These are phyloP conservation scores for Coemansia sp. DNA, from an alignment of 192 early-diverging fungal species.

Conservation along the genomic window DNA sequence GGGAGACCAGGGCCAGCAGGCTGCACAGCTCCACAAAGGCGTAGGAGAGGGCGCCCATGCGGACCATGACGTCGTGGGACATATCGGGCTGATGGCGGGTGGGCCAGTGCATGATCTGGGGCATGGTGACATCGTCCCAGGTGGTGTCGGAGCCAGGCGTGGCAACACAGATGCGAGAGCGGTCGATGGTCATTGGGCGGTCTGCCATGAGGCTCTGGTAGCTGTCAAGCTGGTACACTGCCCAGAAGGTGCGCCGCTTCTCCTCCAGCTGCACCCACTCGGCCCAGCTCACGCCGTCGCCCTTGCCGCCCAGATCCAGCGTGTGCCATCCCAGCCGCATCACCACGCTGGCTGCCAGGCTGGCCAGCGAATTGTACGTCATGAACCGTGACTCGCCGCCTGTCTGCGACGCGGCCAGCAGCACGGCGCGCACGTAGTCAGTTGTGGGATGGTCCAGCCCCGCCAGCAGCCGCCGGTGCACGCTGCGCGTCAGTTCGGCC, in stretches of 20 bases:
- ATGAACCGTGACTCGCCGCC: constrained; percentile 38
- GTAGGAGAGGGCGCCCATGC: constrained; percentile 41
- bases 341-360: constrained; percentile 42
- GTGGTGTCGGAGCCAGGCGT: constrained; percentile 36
- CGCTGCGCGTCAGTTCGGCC: constrained; percentile 21
- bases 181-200: constrained; percentile 42
- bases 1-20: constrained; percentile 28
- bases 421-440: constrained; percentile 47
- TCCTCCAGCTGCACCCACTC: constrained; percentile 39
- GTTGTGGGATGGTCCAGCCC: constrained; percentile 40
- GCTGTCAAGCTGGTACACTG: constrained; percentile 49
- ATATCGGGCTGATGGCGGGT: constrained; percentile 29
- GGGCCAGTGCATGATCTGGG: constrained; percentile 40
- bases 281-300: constrained; percentile 21
- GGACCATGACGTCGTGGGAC: constrained; percentile 8
- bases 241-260: constrained; percentile 51
- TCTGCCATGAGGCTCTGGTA: constrained; percentile 47
- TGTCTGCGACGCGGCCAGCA: constrained; percentile 32
- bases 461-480: constrained; percentile 31
- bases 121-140: constrained; percentile 48
- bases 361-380: constrained; percentile 46
- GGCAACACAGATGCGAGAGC: constrained; percentile 28
- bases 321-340: constrained; percentile 50
- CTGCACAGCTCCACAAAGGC: constrained; percentile 38
- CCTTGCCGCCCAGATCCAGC: constrained; percentile 32